A percentile compares a stretch with the other conserved stretches of the same genome.
Evolutionary conservation across 768 basidiomycete species (phyloP).

Genomic region (Grammothele lineata): DNA sequence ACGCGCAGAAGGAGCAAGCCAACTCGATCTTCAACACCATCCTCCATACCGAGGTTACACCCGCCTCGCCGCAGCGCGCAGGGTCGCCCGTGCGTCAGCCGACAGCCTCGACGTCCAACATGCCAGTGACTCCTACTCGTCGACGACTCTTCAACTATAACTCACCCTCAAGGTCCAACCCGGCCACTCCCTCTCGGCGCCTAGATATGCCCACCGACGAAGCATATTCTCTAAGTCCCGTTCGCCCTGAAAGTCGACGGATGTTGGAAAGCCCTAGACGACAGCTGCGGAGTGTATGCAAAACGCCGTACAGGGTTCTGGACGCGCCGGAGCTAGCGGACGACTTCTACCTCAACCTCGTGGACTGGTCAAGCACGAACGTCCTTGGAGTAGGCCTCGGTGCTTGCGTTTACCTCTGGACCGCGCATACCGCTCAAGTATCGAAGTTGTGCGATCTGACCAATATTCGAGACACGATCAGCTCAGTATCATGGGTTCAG

Average conservation of each 20-base stretch:
- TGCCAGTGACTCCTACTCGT: slow-evolving; percentile 42
- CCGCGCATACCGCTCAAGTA: slow-evolving; percentile 88
- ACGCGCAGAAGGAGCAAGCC: slow-evolving; percentile 67
- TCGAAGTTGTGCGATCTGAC: slow-evolving; percentile 85
- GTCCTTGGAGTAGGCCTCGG: slow-evolving; percentile 92
- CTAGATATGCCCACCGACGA: slow-evolving; percentile 86
- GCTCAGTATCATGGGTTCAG: slow-evolving; percentile 92
- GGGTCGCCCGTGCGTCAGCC: slow-evolving; percentile 46
- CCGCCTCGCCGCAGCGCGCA: slow-evolving; percentile 58
- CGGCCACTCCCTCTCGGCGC: slow-evolving; percentile 49
- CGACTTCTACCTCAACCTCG: slow-evolving; percentile 97
- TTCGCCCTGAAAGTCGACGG: slow-evolving; percentile 75
- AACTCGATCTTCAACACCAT: slow-evolving; percentile 78
- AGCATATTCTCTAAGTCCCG: slow-evolving; percentile 87
- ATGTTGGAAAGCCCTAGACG: slow-evolving; percentile 84
- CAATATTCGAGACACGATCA: slow-evolving; percentile 64
- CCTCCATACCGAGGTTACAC: slow-evolving; percentile 74
- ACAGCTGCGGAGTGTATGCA: slow-evolving; percentile 77
- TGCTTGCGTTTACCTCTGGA: slow-evolving; percentile 94
- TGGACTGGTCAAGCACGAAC: slow-evolving; percentile 96
- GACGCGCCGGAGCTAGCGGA: slow-evolving; percentile 97
- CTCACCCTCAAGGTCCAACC: slow-evolving; percentile 50
- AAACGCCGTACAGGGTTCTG: slow-evolving; percentile 94
- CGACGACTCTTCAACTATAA: slow-evolving; percentile 68
- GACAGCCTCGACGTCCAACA: slow-evolving; percentile 22